Evolutionary conservation across 257 asterid genomes (phyloP).

Genomic region (Solanum virginianum): DNA sequence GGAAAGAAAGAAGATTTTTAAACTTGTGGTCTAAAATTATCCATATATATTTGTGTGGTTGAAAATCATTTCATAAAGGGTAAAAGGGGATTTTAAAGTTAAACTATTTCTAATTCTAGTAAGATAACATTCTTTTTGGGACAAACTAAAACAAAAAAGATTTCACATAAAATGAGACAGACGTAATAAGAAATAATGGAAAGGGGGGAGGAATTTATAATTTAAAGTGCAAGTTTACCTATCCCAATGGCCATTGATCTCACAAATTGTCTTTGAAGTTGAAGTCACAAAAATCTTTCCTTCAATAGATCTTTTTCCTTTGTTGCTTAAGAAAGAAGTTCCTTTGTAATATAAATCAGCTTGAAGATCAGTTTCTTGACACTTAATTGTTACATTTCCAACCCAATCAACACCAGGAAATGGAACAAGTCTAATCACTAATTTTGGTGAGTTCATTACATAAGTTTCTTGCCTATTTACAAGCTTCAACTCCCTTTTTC

Average conservation of each 20-base stretch:
- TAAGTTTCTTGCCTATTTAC: conserved; percentile 45
- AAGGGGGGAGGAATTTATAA: not conserved
- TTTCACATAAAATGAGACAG: no score
- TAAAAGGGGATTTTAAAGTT: no score
- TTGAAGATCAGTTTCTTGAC: conserved; percentile 55
- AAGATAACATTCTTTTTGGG: no score
- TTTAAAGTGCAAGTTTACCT: conserved; percentile 21
- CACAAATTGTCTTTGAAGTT: conserved; percentile 36
- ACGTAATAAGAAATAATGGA: no score
- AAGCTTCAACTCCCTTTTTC: conserved; percentile 44
- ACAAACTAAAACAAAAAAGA: no score
- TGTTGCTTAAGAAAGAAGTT: conserved; percentile 31
- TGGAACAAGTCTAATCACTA: conserved; percentile 62
- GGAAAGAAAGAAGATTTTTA: no score
- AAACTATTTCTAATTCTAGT: no score
- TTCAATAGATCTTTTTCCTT: conserved; percentile 39
- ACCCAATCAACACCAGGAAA: conserved; percentile 61
- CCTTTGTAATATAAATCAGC: conserved; percentile 59
- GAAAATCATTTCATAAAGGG: no score
- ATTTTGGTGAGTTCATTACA: conserved; percentile 61
- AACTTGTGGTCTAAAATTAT: no score
- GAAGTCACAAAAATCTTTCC: conserved; percentile 50
- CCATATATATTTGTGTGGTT: no score
- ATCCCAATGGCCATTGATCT: conserved; percentile 79
- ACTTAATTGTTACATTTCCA: conserved; percentile 47